Evolutionary conservation across 495 filamentous ascomycete species (phyloP), one percentile per base, ranked within the genome.

Genomic region (Penicillium robsamsonii): DNA sequence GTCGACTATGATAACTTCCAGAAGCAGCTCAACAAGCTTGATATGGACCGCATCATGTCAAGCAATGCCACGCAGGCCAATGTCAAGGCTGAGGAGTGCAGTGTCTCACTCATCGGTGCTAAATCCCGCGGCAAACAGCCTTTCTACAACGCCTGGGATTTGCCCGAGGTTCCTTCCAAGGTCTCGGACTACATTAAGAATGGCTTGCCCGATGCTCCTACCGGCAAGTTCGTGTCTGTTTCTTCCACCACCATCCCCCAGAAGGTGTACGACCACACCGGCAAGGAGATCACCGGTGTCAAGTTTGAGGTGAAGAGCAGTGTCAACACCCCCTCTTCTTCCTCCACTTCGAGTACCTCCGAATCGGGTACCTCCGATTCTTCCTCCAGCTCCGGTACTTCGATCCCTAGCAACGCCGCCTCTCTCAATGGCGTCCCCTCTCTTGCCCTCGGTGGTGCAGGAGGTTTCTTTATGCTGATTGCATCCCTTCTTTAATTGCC

Each of bases 1-100:
- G 43, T 62, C 40, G 94, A 98, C 72, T 98, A 81, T 74, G 80
- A 87, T 59, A 84, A 87, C 61, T 83, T 98, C 27, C 77, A 85
- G 68, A 71, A 69, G 38, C 88, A 96, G 75, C 89, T 86, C 75
- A 74, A 76, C 67, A 85, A 89, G 72, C 70, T 96, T 22, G 81
- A 96, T 70, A 79, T 90, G 61, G 79, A 72, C 43, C 68, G 75
- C 25, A 75, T 96, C 51, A 73, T 87, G 68, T 73, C 79, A 29
- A 78, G 81, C 62, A 79, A 86, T 60, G 71, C 78, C 38, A 74
- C 70, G 38, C 78, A 79, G 53, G 78, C 79, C 18, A 72, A 70
- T 20, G 62, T 83, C 44, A 74, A 71, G 43, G 68, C 88, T n/a
- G 75, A 78, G 27, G 73, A 62, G 22, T 96, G 91, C 80, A 67